Conservation (phyloP, 2,329 filamentous ascomycete species). For the Exophiala alcalophila region DNA sequence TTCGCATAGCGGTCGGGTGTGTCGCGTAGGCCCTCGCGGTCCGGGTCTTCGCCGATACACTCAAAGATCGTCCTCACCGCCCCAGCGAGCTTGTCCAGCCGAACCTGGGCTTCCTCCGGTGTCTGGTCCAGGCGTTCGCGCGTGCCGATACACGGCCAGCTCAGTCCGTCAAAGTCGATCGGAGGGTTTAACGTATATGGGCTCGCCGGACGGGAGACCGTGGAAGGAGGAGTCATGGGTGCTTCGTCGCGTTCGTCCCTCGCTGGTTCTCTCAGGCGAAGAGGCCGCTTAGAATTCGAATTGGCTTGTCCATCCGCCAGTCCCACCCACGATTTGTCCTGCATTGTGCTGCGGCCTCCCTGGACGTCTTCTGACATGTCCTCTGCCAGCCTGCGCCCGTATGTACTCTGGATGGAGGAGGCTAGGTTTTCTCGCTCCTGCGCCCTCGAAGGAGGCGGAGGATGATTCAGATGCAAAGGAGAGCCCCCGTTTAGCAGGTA, state of each 20-base stretch:
- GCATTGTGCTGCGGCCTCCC: conserved; percentile 13
- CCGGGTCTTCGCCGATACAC: conserved; percentile 64
- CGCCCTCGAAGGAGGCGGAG: conserved; percentile 43
- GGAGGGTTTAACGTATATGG: conserved; percentile 50
- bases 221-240: conserved; percentile 51
- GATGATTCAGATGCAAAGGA: conserved; percentile 44
- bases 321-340: conserved; percentile 21
- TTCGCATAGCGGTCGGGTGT: conserved; percentile 87
- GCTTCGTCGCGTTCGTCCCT: conserved; percentile 53
- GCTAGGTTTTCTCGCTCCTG: conserved; percentile 58
- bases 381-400: conserved; percentile 48
- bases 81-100: conserved; percentile 59
- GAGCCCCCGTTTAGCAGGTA: conserved; percentile 57
- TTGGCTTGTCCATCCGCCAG: conserved; percentile 22
- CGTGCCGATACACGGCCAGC: conserved; percentile 52
- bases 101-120: conserved; percentile 56
- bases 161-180: conserved; percentile 52
- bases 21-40: conserved; percentile 60
- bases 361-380: conserved; percentile 38
- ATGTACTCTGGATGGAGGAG: conserved; percentile 58
- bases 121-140: conserved; percentile 55
- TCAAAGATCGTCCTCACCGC: conserved; percentile 63
- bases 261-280: conserved; percentile 47
- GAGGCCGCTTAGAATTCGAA: conserved; percentile 14
- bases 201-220: conserved; percentile 49